phyloP scores from a whole-genome alignment of 257 asterid genomes.

The Solanum lignicaule region DNA sequence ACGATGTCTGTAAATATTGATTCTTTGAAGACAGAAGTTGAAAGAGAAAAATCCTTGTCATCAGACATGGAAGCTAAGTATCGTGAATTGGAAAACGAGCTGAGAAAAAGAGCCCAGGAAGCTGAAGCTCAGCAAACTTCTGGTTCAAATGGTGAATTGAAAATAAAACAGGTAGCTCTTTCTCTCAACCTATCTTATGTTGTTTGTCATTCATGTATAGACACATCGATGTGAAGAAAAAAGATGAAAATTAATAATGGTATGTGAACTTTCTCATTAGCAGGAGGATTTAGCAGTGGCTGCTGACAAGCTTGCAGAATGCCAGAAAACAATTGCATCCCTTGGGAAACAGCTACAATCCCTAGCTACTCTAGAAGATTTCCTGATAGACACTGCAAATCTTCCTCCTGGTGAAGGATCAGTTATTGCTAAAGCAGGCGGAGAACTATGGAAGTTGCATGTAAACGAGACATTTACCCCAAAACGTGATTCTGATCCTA shows the following conservation, averaged over 20 bases:
- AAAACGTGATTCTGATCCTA: constrained; percentile 16
- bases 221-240: background rate
- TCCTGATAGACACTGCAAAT: constrained; percentile 59
- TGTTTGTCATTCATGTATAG: background rate
- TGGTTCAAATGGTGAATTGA: constrained; percentile 27
- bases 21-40: constrained; percentile 28
- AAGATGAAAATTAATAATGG: background rate
- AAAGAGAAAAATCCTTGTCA: constrained; percentile 30
- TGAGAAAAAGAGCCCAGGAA: constrained; percentile 25
- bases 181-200: background rate
- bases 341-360: constrained; percentile 71
- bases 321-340: constrained; percentile 81
- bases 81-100: constrained; percentile 43
- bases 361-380: constrained; percentile 72
- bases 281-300: constrained; percentile 72
- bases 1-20: constrained; percentile 32
- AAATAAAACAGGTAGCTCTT: constrained; percentile 45
- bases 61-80: constrained; percentile 29
- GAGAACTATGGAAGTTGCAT: constrained; percentile 23
- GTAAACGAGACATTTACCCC: constrained; percentile 13
- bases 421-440: constrained; percentile 15
- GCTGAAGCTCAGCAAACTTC: constrained; percentile 29
- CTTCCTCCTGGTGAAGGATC: constrained; percentile 33
- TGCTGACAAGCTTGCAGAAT: constrained; percentile 76
- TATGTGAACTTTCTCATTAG: background rate